Evolutionary conservation across 345 rosid genomes (phyloP).

Genomic region (Populus deltoides): DNA sequence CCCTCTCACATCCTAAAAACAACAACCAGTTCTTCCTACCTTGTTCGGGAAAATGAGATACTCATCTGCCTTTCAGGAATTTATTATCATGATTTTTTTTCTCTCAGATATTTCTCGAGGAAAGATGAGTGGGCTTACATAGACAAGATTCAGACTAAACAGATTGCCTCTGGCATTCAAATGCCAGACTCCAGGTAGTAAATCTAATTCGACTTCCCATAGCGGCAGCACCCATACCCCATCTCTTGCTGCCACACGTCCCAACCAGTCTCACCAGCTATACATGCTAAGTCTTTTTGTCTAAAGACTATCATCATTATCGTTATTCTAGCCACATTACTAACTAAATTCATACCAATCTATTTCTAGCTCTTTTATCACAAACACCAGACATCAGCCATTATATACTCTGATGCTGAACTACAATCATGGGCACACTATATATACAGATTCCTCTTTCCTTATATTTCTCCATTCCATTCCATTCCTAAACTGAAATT

Average conservation of each 20-base stretch:
- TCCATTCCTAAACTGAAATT: background rate
- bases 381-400: background rate
- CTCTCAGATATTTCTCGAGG: background rate
- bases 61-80: background rate
- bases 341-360: background rate
- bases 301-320: background rate
- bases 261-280: background rate
- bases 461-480: background rate
- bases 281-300: background rate
- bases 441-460: background rate
- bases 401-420: background rate
- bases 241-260: background rate
- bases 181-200: background rate
- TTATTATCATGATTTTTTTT: background rate
- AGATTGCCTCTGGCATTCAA: background rate
- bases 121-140: background rate
- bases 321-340: background rate
- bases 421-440: background rate
- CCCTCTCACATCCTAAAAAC: background rate
- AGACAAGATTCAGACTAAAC: background rate
- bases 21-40: background rate
- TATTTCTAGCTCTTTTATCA: background rate
- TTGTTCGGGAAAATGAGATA: background rate
- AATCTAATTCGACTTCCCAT: background rate
- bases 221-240: background rate